phyloP scores from a whole-genome alignment of 2,329 filamentous ascomycete genomes.

The Domatiomyces catenatus region DNA sequence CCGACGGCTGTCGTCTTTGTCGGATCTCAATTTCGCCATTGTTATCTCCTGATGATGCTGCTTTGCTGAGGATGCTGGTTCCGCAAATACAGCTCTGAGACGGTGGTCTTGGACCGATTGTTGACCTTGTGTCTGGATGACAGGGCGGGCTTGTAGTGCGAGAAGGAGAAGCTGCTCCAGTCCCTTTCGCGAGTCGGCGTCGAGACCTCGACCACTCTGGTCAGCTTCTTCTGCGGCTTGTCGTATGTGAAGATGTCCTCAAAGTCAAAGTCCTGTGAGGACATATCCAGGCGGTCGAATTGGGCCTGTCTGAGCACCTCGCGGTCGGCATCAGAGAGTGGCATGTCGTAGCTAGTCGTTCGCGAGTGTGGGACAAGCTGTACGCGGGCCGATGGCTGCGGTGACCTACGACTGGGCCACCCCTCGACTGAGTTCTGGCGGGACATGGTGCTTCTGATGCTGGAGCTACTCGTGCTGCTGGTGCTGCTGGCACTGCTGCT shows the following conservation, averaged over 20 bases:
- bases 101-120: conserved; percentile 4
- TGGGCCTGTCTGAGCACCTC: conserved; percentile 11
- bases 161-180: conserved; percentile 16
- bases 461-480: conserved; percentile 3
- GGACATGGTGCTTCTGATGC: neutral
- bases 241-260: conserved; percentile 19
- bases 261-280: conserved; percentile 17
- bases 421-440: neutral
- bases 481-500: conserved; percentile 1
- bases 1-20: neutral
- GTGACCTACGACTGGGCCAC: neutral
- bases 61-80: conserved; percentile 3
- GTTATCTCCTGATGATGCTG: neutral
- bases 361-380: conserved; percentile 16
- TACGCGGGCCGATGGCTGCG: conserved; percentile 7
- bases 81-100: conserved; percentile 12
- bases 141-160: conserved; percentile 12
- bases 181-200: conserved; percentile 10
- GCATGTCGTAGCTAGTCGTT: conserved; percentile 13
- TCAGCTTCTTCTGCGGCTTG: conserved; percentile 14
- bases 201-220: conserved; percentile 15
- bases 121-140: conserved; percentile 11
- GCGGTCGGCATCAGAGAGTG: conserved; percentile 12
- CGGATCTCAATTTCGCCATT: too few relatives aligned
- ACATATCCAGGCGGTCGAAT: conserved; percentile 16